Base-by-base conservation (phyloP, 164 flowering plant species). In the Piper longum region DNA sequence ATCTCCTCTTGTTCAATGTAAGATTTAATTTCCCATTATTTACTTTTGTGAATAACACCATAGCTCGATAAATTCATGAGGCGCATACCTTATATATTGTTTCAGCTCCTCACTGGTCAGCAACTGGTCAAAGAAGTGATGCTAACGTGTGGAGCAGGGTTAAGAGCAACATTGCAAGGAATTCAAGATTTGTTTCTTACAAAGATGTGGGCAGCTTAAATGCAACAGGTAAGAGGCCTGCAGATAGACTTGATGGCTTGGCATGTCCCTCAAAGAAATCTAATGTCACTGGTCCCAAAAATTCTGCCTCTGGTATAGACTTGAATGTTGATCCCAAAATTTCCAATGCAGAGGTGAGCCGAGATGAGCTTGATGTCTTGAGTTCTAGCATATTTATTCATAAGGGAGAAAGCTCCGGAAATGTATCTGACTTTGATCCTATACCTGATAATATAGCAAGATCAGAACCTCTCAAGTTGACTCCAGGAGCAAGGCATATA, bases 401-500 rank as follows among this genome's bases (percentile, higher is more conserved):
- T 69, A 69, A 42, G 5, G 60, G 68, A 51, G 67, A 61, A 45
- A 61, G 55, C 19, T 57, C 43, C 9, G 19, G 41, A 65, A 52
- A 26, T 57, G 68, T 70, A 26, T 16, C 62, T 57, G 73, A 40
- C 16, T 45, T 13, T 64, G 67, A 71, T 56, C 59, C 66, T 55
- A 69, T 64, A 45, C n/a, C 61, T 57, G 76, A 74, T 59, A 61
- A 63, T 17, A 40, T 44, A 56, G 63, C 62, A 57, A 79, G 76
- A 70, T 54, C 78, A 41, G 87, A 85, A 66, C 83, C 88, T 51
- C 43, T 77, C 17, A 83, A 79, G 65, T 69, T 85, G 64, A 78
- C 72, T 64, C 82, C 86, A 59, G 86, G 88, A 64, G 81, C 80
- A 62, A 83, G 81, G 70, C 83, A 83, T 72, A 79, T 85, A 52